These are phyloP conservation scores for Suillus weaverae DNA, from an alignment of 768 basidiomycete genomes.

Conservation along the genomic window DNA sequence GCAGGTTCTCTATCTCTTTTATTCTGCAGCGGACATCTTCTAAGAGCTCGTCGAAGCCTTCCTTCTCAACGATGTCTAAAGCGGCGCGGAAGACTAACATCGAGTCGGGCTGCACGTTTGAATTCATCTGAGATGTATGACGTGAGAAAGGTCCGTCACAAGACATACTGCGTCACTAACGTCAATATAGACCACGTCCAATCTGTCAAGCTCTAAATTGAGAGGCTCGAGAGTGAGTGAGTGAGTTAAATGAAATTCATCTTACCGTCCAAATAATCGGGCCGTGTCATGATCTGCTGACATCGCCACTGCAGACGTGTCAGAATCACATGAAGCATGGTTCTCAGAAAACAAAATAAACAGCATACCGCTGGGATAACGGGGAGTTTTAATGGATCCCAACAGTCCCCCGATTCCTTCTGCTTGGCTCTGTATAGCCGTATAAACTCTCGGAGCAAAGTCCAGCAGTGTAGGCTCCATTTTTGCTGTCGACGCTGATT, in stretches of 20 bases:
- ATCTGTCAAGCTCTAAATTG: slow-evolving; percentile 57
- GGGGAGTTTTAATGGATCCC: slow-evolving; percentile 42
- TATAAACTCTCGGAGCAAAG: slow-evolving; percentile 73
- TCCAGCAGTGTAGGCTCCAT: slow-evolving; percentile 82
- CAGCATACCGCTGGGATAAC: slow-evolving; percentile 65
- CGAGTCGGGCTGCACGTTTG: slow-evolving; percentile 80
- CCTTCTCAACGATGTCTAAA: slow-evolving; percentile 64
- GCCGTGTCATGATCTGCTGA: slow-evolving; percentile 79
- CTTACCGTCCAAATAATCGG: slow-evolving; percentile 79
- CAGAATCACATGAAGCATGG: neutral
- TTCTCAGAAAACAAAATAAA: slow-evolving; percentile 25
- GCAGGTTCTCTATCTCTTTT: slow-evolving; percentile 85
- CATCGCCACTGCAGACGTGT: slow-evolving; percentile 54
- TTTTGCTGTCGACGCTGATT: slow-evolving; percentile 52
- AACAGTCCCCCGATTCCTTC: slow-evolving; percentile 39
- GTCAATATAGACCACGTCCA: slow-evolving; percentile 79
- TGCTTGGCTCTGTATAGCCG: slow-evolving; percentile 54
- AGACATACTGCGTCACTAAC: slow-evolving; percentile 37
- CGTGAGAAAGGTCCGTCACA: slow-evolving; percentile 1
- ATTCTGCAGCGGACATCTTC: slow-evolving; percentile 73
- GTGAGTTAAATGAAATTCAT: neutral
- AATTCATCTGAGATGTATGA: slow-evolving; percentile 50
- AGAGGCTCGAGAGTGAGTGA: slow-evolving; percentile 2
- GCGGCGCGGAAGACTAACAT: slow-evolving; percentile 75
- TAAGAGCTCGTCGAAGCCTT: slow-evolving; percentile 78